These are phyloP conservation scores for Gracilaria vermiculophylla DNA, from an alignment of 23 red algal genomes.

Conservation along the genomic window DNA sequence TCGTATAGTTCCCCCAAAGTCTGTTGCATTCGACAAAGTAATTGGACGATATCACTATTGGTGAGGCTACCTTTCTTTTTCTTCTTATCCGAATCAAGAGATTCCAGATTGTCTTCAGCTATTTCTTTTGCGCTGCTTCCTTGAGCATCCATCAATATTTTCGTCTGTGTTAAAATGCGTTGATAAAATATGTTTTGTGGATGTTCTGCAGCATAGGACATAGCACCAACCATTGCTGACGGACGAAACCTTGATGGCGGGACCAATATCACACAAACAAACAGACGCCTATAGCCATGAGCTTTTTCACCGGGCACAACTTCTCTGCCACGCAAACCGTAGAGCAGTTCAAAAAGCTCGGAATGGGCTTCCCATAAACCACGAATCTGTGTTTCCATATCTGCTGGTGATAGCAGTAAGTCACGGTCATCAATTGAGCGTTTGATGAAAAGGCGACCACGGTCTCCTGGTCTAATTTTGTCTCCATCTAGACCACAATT, in stretches of 20 bases:
- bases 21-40: constrained; percentile 51
- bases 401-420: constrained; percentile 46
- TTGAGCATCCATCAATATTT: constrained; percentile 10
- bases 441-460: constrained; percentile 22
- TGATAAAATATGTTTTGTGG: constrained; percentile 86
- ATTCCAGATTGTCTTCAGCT: background rate
- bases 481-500: background rate
- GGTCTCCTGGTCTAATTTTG: constrained; percentile 1
- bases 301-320: background rate
- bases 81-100: background rate
- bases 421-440: background rate
- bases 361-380: constrained; percentile 51
- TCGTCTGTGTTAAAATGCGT: constrained; percentile 54
- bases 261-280: constrained; percentile 72
- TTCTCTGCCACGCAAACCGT: constrained; percentile 42
- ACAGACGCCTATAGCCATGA: constrained; percentile 40
- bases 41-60: background rate
- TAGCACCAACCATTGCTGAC: constrained; percentile 35
- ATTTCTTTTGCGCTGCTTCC: background rate
- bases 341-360: constrained; percentile 55
- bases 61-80: background rate
- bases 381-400: constrained; percentile 55
- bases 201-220: constrained; percentile 71
- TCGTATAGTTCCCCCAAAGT: constrained; percentile 70
- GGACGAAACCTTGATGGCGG: constrained; percentile 88